A percentile compares a stretch with the other conserved stretches of the same genome.
Conservation (phyloP, 345 rosid species). For the Salix caprea region DNA sequence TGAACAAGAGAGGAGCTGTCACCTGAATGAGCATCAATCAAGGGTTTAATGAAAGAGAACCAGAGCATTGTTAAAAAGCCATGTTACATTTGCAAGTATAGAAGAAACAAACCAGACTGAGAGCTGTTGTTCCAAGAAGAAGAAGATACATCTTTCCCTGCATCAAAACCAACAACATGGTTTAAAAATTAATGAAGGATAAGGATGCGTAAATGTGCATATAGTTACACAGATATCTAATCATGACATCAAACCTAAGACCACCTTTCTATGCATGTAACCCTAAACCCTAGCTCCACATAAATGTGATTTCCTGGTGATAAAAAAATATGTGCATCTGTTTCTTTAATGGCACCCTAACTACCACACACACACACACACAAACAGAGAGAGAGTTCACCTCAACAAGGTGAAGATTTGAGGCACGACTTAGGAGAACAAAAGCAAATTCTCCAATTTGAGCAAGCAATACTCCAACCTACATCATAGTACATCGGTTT, state of each 20-base stretch:
- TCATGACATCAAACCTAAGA: background rate
- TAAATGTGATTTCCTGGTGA: background rate
- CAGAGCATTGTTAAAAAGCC: background rate
- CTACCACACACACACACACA: background rate
- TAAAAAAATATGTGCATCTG: background rate
- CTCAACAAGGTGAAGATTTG: slow-evolving; percentile 91
- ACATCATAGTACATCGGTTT: slow-evolving; percentile 3
- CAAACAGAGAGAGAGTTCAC: slow-evolving; percentile 30
- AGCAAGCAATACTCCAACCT: slow-evolving; percentile 93
- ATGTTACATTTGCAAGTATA: background rate
- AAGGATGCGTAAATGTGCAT: background rate
- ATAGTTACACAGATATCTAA: background rate
- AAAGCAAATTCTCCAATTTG: slow-evolving; percentile 99
- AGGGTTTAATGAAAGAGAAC: slow-evolving; percentile 4
- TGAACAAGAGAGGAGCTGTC: slow-evolving; percentile 86
- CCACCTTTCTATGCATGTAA: background rate
- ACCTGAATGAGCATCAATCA: slow-evolving; percentile 47
- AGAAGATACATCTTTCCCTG: slow-evolving; percentile 99
- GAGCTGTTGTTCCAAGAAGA: slow-evolving; percentile 95
- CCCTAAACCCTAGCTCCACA: background rate
- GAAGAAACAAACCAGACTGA: slow-evolving; percentile 65
- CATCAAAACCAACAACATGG: slow-evolving; percentile 13
- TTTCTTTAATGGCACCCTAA: background rate
- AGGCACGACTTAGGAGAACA: slow-evolving; percentile 89
- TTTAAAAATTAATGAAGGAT: background rate